These are phyloP conservation scores for Anthracocystis setariae DNA, from an alignment of 1,284 basidiomycete genomes.

Conservation along the genomic window DNA sequence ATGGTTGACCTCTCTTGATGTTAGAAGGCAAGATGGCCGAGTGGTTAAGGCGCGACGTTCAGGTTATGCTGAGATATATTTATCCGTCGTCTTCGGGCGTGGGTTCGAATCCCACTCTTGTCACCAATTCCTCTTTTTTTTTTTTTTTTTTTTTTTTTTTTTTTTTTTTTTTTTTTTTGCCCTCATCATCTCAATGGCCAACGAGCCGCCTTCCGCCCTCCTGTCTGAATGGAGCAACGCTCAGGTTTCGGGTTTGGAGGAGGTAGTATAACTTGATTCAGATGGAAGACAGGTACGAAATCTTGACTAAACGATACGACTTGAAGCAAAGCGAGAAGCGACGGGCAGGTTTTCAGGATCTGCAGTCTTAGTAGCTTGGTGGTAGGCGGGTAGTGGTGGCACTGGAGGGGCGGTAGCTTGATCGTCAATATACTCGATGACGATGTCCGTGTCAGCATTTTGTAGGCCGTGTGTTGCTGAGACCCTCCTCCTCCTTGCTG, in stretches of 20 bases:
- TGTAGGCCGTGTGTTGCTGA: slow-evolving; percentile 14
- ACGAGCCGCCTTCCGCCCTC: no score
- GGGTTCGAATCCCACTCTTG: slow-evolving; percentile 67
- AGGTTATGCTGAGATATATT: slow-evolving; percentile 21
- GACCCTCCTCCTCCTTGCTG: slow-evolving; percentile 19
- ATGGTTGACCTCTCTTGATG: not conserved
- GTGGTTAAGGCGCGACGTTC: slow-evolving; percentile 66
- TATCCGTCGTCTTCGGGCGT: slow-evolving; percentile 61
- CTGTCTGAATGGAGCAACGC: no score
- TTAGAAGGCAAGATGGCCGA: slow-evolving; percentile 64
- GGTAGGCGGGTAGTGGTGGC: slow-evolving; percentile 39
- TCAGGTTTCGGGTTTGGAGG: no score
- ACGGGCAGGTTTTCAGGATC: slow-evolving; percentile 16
- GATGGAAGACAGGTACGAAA: no score
- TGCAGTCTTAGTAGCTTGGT: slow-evolving; percentile 13
- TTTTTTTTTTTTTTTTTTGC: not conserved
- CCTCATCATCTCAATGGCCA: not conserved
- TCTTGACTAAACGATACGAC: slow-evolving; percentile 27
- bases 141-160: slow-evolving; percentile 14
- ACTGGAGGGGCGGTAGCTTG: slow-evolving; percentile 18
- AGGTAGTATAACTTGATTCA: no score
- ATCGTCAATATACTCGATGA: slow-evolving; percentile 32
- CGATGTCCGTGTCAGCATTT: slow-evolving; percentile 9
- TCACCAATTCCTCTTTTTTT: slow-evolving; percentile 42
- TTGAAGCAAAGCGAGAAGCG: slow-evolving; percentile 20